phyloP scores from a whole-genome alignment of 768 basidiomycete species.

The Vararia minispora region DNA sequence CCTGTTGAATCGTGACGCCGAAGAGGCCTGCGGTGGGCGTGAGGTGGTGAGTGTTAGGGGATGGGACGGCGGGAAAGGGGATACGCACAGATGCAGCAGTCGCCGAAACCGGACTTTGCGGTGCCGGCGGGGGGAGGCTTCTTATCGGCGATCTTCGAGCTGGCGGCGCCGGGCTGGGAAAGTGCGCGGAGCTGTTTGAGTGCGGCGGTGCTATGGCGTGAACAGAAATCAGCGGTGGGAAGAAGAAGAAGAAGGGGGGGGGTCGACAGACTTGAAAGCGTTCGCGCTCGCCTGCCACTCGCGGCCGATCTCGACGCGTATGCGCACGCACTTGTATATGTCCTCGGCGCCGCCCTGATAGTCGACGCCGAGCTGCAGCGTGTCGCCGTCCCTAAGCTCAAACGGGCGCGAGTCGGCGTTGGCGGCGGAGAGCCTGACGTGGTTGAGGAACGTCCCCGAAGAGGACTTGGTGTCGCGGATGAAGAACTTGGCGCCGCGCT shows the following conservation, averaged over 20 bases:
- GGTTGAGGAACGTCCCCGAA: slow-evolving; percentile 93
- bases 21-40: slow-evolving; percentile 42
- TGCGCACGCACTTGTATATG: slow-evolving; percentile 95
- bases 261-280: slow-evolving; percentile 89
- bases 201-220: slow-evolving; percentile 45
- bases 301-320: slow-evolving; percentile 78
- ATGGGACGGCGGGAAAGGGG: slow-evolving; percentile 5
- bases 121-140: slow-evolving; percentile 15
- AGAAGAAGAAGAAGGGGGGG: slow-evolving; percentile 10
- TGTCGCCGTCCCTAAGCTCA: slow-evolving; percentile 84
- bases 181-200: slow-evolving; percentile 76
- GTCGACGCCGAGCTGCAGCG: slow-evolving; percentile 91
- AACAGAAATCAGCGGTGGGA: slow-evolving; percentile 5
- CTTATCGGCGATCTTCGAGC: slow-evolving; percentile 14
- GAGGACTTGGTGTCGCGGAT: slow-evolving; percentile 86
- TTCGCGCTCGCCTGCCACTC: slow-evolving; percentile 88
- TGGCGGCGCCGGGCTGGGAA: slow-evolving; percentile 16
- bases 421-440: slow-evolving; percentile 78
- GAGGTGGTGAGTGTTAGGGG: slow-evolving; percentile 1
- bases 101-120: slow-evolving; percentile 46
- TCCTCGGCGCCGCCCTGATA: slow-evolving; percentile 97
- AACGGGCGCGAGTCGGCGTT: slow-evolving; percentile 70
- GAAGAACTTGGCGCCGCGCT: slow-evolving; percentile 58
- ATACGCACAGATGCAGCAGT: slow-evolving; percentile 87
- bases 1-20: slow-evolving; percentile 86